Evolutionary conservation across 768 basidiomycete species (phyloP).

Genomic region (Crucibulum laeve): DNA sequence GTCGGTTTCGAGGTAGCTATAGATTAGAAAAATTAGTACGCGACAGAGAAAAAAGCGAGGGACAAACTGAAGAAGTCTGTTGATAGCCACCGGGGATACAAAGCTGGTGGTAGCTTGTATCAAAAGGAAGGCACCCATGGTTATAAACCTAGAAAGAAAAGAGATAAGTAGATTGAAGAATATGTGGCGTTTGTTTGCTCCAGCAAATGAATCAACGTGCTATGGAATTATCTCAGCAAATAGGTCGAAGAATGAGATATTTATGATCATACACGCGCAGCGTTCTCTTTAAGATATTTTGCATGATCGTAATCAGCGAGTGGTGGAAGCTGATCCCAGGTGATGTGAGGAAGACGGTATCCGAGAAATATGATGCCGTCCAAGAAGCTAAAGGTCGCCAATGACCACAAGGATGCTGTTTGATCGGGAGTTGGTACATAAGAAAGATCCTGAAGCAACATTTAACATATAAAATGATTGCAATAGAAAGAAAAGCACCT

Average conservation of each 20-base stretch:
- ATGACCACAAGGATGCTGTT: constrained; percentile 40
- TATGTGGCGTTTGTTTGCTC: constrained; percentile 36
- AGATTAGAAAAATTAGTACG: background rate
- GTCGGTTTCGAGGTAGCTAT: constrained; percentile 2
- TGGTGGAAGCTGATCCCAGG: constrained; percentile 51
- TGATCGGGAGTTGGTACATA: constrained; percentile 38
- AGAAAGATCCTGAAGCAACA: constrained; percentile 22
- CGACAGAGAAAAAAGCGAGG: background rate
- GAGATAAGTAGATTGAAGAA: constrained; percentile 40
- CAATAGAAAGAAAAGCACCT: constrained; percentile 22
- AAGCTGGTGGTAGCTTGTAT: constrained; percentile 16
- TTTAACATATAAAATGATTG: background rate
- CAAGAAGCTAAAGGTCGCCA: constrained; percentile 48
- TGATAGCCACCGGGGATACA: constrained; percentile 35
- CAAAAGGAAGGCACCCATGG: background rate
- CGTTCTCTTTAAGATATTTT: constrained; percentile 12
- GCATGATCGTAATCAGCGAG: constrained; percentile 54
- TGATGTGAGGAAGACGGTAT: constrained; percentile 37
- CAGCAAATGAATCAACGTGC: constrained; percentile 35
- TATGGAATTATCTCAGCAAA: constrained; percentile 7
- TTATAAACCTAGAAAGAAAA: constrained; percentile 18
- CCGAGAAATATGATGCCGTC: constrained; percentile 45
- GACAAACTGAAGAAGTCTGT: constrained; percentile 32
- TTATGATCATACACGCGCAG: constrained; percentile 23
- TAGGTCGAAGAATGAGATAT: constrained; percentile 16